A percentile compares a stretch with the other conserved stretches of the same genome.
Evolutionary conservation across 805 yeast species (phyloP).

Genomic region (baker's yeast (Saccharomyces cerevisiae)): DNA sequence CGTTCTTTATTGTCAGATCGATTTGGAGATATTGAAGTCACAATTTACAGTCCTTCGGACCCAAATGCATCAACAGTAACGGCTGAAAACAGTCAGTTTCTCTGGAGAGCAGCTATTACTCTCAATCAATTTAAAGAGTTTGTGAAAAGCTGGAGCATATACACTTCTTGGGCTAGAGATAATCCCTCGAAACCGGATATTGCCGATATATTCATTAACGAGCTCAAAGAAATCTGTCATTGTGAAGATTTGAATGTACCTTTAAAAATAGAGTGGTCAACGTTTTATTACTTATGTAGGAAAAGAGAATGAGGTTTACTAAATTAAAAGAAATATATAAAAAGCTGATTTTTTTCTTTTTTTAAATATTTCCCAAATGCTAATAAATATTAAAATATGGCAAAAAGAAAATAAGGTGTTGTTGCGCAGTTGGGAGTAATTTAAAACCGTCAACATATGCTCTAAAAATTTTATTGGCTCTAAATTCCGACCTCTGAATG

Average conservation of each 20-base stretch:
- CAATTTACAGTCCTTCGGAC: slow-evolving; percentile 27
- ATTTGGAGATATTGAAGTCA: slow-evolving; percentile 36
- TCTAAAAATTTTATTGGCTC: no score
- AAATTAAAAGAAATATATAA: no score
- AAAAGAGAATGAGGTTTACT: not conserved
- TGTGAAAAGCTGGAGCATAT: slow-evolving; percentile 58
- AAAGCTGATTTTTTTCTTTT: no score
- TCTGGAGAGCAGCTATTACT: slow-evolving; percentile 31
- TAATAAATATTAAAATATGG: no score
- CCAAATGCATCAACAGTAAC: slow-evolving; percentile 2
- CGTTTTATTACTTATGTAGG: slow-evolving; percentile 40
- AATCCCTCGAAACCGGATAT: slow-evolving; percentile 39
- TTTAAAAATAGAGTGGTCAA: slow-evolving; percentile 45
- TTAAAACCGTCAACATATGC: no score
- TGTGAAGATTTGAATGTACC: slow-evolving; percentile 37
- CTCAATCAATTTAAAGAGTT: slow-evolving; percentile 43
- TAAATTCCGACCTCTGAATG: no score
- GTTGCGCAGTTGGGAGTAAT: no score
- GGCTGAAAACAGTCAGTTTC: slow-evolving; percentile 22
- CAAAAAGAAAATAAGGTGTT: no score
- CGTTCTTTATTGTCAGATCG: slow-evolving; percentile 21
- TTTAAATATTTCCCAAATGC: no score
- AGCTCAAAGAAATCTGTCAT: slow-evolving; percentile 36
- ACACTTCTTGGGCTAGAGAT: slow-evolving; percentile 47
- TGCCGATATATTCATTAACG: slow-evolving; percentile 40